These are phyloP conservation scores for Fusarium sp. DNA, from an alignment of 2,329 filamentous ascomycete species.

Conservation along the genomic window DNA sequence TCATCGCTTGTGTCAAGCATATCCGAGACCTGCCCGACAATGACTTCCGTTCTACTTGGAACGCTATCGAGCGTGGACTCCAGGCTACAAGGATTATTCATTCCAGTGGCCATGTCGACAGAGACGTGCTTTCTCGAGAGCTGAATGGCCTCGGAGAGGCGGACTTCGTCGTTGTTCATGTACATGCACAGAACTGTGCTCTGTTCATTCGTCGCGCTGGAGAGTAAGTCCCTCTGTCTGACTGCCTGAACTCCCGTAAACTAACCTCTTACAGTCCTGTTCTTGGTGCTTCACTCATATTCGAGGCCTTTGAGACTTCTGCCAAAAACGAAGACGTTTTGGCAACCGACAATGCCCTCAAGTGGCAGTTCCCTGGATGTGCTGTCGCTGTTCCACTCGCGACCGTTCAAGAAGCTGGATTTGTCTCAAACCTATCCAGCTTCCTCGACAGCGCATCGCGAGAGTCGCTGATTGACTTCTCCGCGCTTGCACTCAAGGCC, in stretches of 20 bases:
- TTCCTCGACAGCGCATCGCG: constrained; percentile 69
- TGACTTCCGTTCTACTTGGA: constrained; percentile 25
- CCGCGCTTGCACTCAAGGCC: constrained; percentile 65
- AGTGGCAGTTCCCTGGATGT: constrained; percentile 70
- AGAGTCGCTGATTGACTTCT: constrained; percentile 66
- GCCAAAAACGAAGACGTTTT: constrained; percentile 64
- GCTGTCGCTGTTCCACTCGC: constrained; percentile 59
- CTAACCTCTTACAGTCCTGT: constrained; percentile 33
- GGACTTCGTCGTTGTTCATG: constrained; percentile 36
- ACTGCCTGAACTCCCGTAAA: not conserved
- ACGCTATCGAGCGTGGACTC: constrained; percentile 30
- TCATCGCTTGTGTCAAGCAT: constrained; percentile 27
- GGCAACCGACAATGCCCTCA: constrained; percentile 61
- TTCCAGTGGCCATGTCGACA: constrained; percentile 29
- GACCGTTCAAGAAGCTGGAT: constrained; percentile 40
- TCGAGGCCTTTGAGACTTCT: constrained; percentile 71
- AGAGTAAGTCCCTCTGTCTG: constrained; percentile 38
- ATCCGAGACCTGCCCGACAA: constrained; percentile 29
- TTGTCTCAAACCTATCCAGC: constrained; percentile 52
- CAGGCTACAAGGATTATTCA: constrained; percentile 35
- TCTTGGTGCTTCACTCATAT: constrained; percentile 49
- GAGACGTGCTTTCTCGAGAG: constrained; percentile 28
- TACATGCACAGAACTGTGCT: constrained; percentile 47
- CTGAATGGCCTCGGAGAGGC: constrained; percentile 22
- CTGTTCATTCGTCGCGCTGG: constrained; percentile 43